These are phyloP conservation scores for Nadsonia starkeyi-henricii DNA, from an alignment of 1,139 yeast genomes.

Conservation along the genomic window DNA sequence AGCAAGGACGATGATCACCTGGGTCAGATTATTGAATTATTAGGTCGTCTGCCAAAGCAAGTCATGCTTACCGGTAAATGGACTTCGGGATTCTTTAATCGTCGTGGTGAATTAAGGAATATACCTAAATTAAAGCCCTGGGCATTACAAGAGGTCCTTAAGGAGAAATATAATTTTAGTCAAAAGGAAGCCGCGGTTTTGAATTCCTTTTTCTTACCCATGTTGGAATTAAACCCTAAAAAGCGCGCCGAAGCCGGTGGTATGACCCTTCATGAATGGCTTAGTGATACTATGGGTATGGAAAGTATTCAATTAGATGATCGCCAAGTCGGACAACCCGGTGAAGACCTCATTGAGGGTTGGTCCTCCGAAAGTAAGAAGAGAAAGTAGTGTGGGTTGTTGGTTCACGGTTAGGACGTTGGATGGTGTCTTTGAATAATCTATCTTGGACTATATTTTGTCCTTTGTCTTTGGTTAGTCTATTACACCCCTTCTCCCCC, in stretches of 20 bases:
- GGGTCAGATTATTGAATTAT: conserved; percentile 67
- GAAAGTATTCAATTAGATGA: conserved; percentile 34
- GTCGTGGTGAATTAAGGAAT: conserved; percentile 39
- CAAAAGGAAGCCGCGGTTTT: conserved; percentile 41
- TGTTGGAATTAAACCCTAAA: conserved; percentile 59
- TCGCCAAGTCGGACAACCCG: conserved; percentile 47
- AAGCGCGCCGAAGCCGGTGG: conserved; percentile 72
- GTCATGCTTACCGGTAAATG: conserved; percentile 40
- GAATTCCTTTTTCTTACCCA: conserved; percentile 52
- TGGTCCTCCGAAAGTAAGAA: conserved; percentile 36
- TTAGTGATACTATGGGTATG: conserved; percentile 46
- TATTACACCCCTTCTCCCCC: too few relatives aligned
- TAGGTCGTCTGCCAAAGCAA: conserved; percentile 46
- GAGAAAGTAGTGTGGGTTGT: neutral
- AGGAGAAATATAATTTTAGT: conserved; percentile 57
- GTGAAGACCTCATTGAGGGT: conserved; percentile 56
- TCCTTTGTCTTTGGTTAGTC: too few relatives aligned
- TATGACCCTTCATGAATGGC: conserved; percentile 67
- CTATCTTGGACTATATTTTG: too few relatives aligned
- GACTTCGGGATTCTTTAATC: conserved; percentile 39
- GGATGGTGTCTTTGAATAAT: too few relatives aligned
- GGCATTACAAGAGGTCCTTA: conserved; percentile 51
- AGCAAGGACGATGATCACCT: conserved; percentile 73
- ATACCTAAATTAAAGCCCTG: conserved; percentile 56
- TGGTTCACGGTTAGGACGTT: too few relatives aligned